Evolutionary conservation across 441 rosid genomes (phyloP).

Genomic region (Corymbia citriodora): DNA sequence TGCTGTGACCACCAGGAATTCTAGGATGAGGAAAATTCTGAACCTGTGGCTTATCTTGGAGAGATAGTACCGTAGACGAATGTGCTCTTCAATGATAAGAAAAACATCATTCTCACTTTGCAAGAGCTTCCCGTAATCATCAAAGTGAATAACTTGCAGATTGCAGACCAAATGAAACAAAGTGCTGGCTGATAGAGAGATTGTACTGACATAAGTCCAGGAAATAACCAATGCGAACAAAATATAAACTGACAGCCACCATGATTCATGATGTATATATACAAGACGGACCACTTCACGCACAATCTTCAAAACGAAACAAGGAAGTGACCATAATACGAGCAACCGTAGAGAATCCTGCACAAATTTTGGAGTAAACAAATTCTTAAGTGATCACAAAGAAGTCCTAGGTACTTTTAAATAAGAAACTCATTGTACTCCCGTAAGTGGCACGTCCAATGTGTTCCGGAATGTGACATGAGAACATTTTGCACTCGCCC

Average conservation of each 20-base stretch:
- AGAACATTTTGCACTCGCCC: not conserved
- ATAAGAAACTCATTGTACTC: not conserved
- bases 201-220: conserved; percentile 67
- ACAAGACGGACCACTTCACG: conserved; percentile 57
- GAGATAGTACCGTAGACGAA: conserved; percentile 60
- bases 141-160: conserved; percentile 86
- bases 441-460: not conserved
- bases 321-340: conserved; percentile 67
- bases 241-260: conserved; percentile 64
- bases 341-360: conserved; percentile 71
- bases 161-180: conserved; percentile 89
- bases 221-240: conserved; percentile 48
- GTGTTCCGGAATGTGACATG: not conserved
- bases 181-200: conserved; percentile 70
- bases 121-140: conserved; percentile 68
- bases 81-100: conserved; percentile 67
- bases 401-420: not conserved
- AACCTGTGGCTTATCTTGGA: conserved; percentile 97
- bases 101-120: conserved; percentile 66
- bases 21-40: conserved; percentile 77
- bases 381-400: not conserved
- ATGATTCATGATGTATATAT: conserved; percentile 47
- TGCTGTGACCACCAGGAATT: conserved; percentile 65
- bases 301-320: conserved; percentile 54
- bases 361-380: not conserved